Base-by-base conservation (phyloP, 2,329 filamentous ascomycete genomes). In the Clonostachys byssicola region DNA sequence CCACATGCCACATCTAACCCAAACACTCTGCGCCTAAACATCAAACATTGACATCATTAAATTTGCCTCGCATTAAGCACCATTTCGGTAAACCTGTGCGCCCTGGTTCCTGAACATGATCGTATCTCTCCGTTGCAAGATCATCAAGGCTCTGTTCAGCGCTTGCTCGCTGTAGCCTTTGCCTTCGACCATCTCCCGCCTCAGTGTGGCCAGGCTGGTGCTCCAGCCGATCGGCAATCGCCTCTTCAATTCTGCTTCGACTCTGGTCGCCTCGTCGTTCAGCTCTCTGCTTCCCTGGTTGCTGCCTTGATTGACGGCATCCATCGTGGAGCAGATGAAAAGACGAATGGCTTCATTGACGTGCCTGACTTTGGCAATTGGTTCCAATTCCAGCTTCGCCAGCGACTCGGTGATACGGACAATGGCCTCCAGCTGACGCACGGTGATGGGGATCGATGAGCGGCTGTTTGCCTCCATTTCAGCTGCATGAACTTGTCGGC, bases 291-390 rank as follows among this genome's bases (percentile, higher is more conserved):
- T 91, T 36, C 89, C 89, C 56, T 88, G 82, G 53, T 86, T 88
- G 55, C 88, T 86, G 50, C 92, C 92, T 59, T 95, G 90, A 50
- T 89, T 92, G 48, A 97, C 91, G 8, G 94, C 94, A 61, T 99
- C 92, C 94, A 99, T 97, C 48, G 94, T 99, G 5, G 86, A 92
- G 54, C 92, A 94, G 33, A 99, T 74, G 84, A 99, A 99, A 14
- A 99, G 80, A 0, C 94, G 86, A 59, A 99, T 99, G 3, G 94
- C 94, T 71, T 99, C 94, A 60, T 99, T 92, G 45, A 99, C 94
- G 61, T 99, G 94, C 42, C 83, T 77, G 66, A 96, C 92, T 0
- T 88, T 92, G 3, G 92, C 94, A 40, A 96, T 78, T 5, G 92
- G 86, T 0, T 88, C 89, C 9, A 99, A 80, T 0, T 87, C 85